A percentile compares a stretch with the other conserved stretches of the same genome.
These are phyloP conservation scores for Neocallimastix lanati DNA, from an alignment of 192 early-diverging fungal genomes.

Conservation along the genomic window DNA sequence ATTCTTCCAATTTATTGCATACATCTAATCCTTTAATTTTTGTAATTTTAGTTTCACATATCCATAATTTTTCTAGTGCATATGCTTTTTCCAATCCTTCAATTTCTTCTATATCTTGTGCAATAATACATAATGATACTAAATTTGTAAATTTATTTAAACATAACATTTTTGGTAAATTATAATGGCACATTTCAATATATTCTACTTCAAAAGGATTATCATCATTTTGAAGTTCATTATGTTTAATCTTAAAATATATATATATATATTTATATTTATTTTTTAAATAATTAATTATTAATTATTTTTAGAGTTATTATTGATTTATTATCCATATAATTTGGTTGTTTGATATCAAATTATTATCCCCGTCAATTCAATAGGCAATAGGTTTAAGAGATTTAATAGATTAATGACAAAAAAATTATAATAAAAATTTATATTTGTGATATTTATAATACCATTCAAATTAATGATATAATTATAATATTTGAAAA, in stretches of 20 bases:
- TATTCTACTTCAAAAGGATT: neutral
- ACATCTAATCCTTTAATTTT: conserved; percentile 18
- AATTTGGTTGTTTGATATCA: too few relatives aligned
- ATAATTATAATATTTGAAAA: too few relatives aligned
- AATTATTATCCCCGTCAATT: too few relatives aligned
- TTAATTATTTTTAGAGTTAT: too few relatives aligned
- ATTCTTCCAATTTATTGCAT: conserved; percentile 12
- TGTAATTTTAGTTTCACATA: conserved; percentile 28
- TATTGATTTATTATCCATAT: too few relatives aligned
- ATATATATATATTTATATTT: neutral
- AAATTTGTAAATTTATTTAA: conserved; percentile 18
- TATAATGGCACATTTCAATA: conserved; percentile 40
- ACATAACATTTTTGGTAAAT: conserved; percentile 16
- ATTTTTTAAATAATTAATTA: too few relatives aligned
- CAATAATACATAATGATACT: conserved; percentile 25
- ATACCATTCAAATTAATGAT: too few relatives aligned
- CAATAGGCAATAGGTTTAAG: too few relatives aligned
- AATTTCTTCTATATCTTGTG: conserved; percentile 29
- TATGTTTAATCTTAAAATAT: conserved; percentile 1
- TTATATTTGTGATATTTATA: too few relatives aligned
- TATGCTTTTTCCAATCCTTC: conserved; percentile 15
- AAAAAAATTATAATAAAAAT: too few relatives aligned
- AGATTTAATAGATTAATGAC: too few relatives aligned
- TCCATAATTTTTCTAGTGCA: conserved; percentile 27
- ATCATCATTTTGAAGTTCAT: conserved; percentile 4